Percentiles rank a stretch among this genome's conserved stretches.
These are phyloP conservation scores for Fusarium xyrophilum DNA, from an alignment of 2,329 filamentous ascomycete species.

Conservation along the genomic window DNA sequence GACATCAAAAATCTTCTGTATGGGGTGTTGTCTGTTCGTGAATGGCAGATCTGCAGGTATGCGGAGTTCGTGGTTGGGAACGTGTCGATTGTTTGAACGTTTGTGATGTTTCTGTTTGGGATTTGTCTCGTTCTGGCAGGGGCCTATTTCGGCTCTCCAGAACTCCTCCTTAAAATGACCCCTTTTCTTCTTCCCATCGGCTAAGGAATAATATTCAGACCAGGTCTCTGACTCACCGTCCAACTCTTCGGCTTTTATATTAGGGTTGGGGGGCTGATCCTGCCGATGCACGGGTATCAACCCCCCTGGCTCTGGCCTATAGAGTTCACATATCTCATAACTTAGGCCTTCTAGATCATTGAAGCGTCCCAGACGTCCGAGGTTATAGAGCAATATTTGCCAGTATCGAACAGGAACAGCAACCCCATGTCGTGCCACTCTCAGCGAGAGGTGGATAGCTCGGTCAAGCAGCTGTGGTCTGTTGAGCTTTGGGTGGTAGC, in stretches of 20 bases:
- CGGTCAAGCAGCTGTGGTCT: conserved; percentile 39
- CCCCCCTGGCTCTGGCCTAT: conserved; percentile 42
- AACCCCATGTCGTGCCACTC: conserved; percentile 43
- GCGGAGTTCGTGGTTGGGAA: conserved; percentile 14
- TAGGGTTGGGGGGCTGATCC: conserved; percentile 49
- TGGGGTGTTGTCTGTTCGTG: conserved; percentile 53
- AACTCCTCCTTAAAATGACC: conserved; percentile 35
- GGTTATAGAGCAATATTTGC: conserved; percentile 52
- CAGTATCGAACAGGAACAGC: conserved; percentile 50
- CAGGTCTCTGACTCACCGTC: background rate
- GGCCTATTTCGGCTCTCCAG: conserved; percentile 36
- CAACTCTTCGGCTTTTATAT: background rate
- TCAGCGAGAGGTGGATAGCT: conserved; percentile 43
- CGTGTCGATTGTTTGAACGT: background rate
- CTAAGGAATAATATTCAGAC: conserved; percentile 8
- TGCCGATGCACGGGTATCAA: conserved; percentile 53
- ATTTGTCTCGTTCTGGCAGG: background rate
- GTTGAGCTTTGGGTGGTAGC: conserved; percentile 38
- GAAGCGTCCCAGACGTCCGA: conserved; percentile 54
- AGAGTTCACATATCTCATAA: conserved; percentile 52
- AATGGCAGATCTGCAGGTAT: conserved; percentile 53
- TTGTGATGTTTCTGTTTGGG: background rate
- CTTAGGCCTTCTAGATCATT: conserved; percentile 55
- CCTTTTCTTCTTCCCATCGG: conserved; percentile 12
- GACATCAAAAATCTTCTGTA: conserved; percentile 55